These are phyloP conservation scores for Linnemannia elongata DNA, from an alignment of 192 early-diverging fungal genomes.

Conservation along the genomic window DNA sequence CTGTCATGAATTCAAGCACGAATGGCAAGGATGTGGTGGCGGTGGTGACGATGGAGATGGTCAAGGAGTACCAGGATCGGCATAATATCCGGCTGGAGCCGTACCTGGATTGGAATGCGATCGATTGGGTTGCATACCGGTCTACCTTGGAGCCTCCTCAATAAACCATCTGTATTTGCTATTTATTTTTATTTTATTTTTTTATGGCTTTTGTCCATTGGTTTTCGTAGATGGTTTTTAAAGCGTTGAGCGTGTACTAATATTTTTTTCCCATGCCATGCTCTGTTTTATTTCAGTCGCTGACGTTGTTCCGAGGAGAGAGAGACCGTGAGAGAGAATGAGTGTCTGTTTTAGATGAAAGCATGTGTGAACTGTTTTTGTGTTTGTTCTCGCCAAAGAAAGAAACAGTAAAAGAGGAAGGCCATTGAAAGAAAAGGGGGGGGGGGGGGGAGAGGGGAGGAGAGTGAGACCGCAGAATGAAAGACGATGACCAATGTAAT, in stretches of 20 bases:
- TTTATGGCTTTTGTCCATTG: too few species aligned
- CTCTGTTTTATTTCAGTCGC: not conserved
- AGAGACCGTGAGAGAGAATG: not conserved
- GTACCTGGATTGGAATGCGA: slow-evolving; percentile 41
- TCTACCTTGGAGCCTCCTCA: slow-evolving; percentile 20
- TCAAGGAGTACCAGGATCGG: slow-evolving; percentile 46
- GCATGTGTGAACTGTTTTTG: not conserved
- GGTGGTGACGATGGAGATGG: slow-evolving; percentile 50
- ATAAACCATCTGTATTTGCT: not conserved
- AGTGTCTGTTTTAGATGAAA: not conserved
- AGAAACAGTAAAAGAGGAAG: not conserved
- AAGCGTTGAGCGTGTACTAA: too few species aligned
- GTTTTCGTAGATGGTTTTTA: too few species aligned
- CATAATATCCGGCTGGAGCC: slow-evolving; percentile 46
- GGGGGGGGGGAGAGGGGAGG: not conserved
- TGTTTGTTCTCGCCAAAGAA: not conserved
- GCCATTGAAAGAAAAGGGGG: not conserved
- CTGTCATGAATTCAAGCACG: not conserved
- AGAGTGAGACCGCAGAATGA: not conserved
- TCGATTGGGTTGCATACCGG: slow-evolving; percentile 45
- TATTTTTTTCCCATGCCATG: not conserved
- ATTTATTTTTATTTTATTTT: not conserved
- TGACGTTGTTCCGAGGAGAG: not conserved
- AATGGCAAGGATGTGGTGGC: slow-evolving; percentile 31
- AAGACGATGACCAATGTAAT: too few species aligned